A percentile compares a stretch with the other conserved stretches of the same genome.
Conservation (phyloP, 108 stramenopile genomes). For the Schizochytrium sp. region DNA sequence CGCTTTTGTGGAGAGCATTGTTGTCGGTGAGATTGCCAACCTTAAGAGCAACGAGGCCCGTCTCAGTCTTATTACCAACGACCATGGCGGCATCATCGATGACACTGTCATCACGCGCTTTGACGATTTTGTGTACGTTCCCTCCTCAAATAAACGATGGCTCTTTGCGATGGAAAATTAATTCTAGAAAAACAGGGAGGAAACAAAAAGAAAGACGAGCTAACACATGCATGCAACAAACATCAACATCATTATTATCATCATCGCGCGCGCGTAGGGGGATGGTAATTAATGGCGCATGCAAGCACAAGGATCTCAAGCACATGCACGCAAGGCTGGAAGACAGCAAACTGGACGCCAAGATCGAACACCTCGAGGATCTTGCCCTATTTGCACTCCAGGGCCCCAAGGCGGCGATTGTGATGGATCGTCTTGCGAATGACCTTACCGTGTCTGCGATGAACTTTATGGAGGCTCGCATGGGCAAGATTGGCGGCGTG, state of each 20-base stretch:
- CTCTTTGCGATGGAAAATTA: too few relatives aligned
- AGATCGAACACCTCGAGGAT: conserved; percentile 76
- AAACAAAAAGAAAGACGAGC: not conserved
- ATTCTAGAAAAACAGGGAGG: too few relatives aligned
- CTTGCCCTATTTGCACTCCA: conserved; percentile 89
- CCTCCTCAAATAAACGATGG: not conserved
- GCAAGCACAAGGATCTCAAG: conserved; percentile 86
- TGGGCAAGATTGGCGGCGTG: conserved; percentile 73
- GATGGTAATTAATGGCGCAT: conserved; percentile 98
- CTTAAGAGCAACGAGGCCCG: conserved; percentile 59
- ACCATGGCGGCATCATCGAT: conserved; percentile 86
- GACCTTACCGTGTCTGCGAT: conserved; percentile 68
- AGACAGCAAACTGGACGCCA: conserved; percentile 30
- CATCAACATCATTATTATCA: not conserved
- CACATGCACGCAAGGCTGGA: conserved; percentile 67
- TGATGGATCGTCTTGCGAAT: conserved; percentile 66
- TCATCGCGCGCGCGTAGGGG: conserved; percentile 40
- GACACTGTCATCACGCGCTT: conserved; percentile 92
- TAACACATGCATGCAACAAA: not conserved
- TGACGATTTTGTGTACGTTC: conserved; percentile 49
- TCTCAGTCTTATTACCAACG: conserved; percentile 79
- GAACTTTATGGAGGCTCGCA: conserved; percentile 87
- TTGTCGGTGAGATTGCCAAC: conserved; percentile 81
- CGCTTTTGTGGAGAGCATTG: conserved; percentile 57
- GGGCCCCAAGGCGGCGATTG: conserved; percentile 80